phyloP scores from a whole-genome alignment of 306 rosid species.

The Castanea mollissima region DNA sequence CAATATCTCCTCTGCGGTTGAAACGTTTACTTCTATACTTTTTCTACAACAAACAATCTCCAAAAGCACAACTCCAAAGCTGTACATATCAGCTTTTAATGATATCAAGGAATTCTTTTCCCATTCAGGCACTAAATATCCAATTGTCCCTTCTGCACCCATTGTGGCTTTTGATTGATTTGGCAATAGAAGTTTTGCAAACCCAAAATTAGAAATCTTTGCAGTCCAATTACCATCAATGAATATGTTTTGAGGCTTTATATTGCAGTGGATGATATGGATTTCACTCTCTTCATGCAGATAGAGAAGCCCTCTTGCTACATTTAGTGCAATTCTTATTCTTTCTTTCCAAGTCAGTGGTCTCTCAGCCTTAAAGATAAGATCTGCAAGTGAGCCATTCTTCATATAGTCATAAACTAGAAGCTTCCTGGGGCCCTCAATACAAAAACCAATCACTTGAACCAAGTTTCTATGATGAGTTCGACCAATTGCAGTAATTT shows the following conservation, averaged over 20 bases:
- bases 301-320: background rate
- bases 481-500: background rate
- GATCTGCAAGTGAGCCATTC: background rate
- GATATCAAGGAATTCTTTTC: background rate
- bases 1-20: background rate
- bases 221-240: background rate
- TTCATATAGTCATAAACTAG: background rate
- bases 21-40: background rate
- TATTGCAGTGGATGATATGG: background rate
- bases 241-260: background rate
- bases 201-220: background rate
- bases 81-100: background rate
- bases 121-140: background rate
- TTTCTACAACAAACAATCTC: background rate
- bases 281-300: background rate
- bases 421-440: background rate
- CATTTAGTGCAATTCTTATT: background rate
- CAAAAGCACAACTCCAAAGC: background rate
- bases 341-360: background rate
- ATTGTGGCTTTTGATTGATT: background rate
- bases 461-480: background rate
- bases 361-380: background rate
- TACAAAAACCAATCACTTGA: background rate
- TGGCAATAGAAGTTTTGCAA: background rate
- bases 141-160: background rate